Conservation (phyloP, 1,284 basidiomycete species). For the Hypsizygus ulmarius region DNA sequence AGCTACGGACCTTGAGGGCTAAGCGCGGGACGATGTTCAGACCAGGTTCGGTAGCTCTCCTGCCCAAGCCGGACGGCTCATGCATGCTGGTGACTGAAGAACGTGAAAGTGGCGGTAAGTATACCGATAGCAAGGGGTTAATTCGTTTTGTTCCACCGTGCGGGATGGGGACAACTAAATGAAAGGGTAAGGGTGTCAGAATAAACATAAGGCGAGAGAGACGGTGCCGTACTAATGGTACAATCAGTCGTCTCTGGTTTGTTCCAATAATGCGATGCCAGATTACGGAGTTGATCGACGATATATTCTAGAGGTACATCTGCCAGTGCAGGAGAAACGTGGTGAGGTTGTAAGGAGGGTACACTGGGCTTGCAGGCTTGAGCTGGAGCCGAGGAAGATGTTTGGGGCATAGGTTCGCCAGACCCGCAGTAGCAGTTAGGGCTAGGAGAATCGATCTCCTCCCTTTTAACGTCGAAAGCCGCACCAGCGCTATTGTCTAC, state of each 20-base stretch:
- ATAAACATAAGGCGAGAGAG: neutral
- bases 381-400: conserved; percentile 25
- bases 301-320: conserved; percentile 70
- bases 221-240: conserved; percentile 56
- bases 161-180: conserved; percentile 51
- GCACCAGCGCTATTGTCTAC: conserved; percentile 35
- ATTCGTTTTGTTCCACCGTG: conserved; percentile 33
- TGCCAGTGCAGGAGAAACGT: conserved; percentile 58
- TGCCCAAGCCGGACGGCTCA: conserved; percentile 36
- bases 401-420: conserved; percentile 33
- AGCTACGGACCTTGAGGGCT: conserved; percentile 54
- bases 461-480: conserved; percentile 31
- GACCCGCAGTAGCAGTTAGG: conserved; percentile 40
- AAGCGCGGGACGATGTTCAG: conserved; percentile 51
- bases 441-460: conserved; percentile 24
- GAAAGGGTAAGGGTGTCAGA: neutral
- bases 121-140: conserved; percentile 23
- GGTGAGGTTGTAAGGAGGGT: conserved; percentile 47
- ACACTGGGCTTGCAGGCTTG: conserved; percentile 29
- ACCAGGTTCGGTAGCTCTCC: conserved; percentile 54
- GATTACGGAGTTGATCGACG: conserved; percentile 59
- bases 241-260: conserved; percentile 71
- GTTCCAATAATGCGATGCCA: conserved; percentile 69
- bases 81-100: conserved; percentile 23
- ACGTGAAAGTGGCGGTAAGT: conserved; percentile 28